Base-by-base conservation (phyloP, 495 filamentous ascomycete species). In the Podospora appendiculata region DNA sequence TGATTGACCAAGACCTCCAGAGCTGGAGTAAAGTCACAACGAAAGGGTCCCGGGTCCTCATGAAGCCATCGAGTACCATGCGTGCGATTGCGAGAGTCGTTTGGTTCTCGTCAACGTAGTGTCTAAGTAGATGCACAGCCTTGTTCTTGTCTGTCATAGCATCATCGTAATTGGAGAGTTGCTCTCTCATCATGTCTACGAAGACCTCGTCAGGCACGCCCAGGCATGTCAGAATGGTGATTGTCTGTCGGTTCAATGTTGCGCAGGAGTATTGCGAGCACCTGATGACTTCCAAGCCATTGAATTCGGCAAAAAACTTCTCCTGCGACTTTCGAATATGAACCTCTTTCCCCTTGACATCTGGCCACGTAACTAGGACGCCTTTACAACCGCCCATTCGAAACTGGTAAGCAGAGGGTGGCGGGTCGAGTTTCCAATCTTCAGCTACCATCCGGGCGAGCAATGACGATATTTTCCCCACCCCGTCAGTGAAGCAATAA, bases 301-400 rank as follows among this genome's bases (percentile, higher is more conserved):
- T 79, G 54, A 87, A 82, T 8, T 66, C 66, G 0, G 86, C 81
- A n/a, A 74, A 65, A 61, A 97, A 99, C 63, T 99, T 99, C 55
- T 85, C 73, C 57, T 99, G 93, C 19, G 86, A 93, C 19, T 79
- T 78, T 3, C 93, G 84, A 46, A 95, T 84, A 47, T 85, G 81
- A 14, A 95, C 77, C 47, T 95, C 79, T 1, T 70, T 73, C 0
- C 73, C 72, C 33, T 65, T 73, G 34, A 78, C 75, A 7, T 87
- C 78, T 3, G 85, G 76, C 58, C 78, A 90, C 8, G 87, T 69
- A 2, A 83, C 82, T 12, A 99, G 75, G 42, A 99, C 81, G 1
- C 93, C 93, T 69, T 99, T 99, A 62, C 81, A 89, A 13, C 93
- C 94, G 13, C 86, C 93, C 53, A 95, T 77, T 13, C 94, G 86